phyloP scores from a whole-genome alignment of 768 basidiomycete species.

The Neoboletus brunneissimus region DNA sequence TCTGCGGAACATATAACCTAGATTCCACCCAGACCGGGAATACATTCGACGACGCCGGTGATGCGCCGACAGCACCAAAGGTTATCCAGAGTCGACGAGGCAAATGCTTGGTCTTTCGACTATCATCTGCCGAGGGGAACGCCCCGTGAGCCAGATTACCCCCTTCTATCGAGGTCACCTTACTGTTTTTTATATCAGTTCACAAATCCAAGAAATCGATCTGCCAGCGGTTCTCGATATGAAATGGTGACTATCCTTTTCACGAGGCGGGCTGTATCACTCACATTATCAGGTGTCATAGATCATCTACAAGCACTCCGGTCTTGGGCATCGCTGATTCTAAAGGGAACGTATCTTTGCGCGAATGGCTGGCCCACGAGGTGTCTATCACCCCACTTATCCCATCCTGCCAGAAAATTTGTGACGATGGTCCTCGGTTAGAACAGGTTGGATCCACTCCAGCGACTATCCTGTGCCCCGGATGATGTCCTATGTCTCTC shows the following conservation, averaged over 20 bases:
- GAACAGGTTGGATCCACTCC: conserved; percentile 39
- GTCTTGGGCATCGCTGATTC: conserved; percentile 79
- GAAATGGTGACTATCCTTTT: conserved; percentile 71
- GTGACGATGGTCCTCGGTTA: conserved; percentile 22
- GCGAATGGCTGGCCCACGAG: conserved; percentile 50
- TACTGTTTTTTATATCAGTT: conserved; percentile 32
- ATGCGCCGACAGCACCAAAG: background rate
- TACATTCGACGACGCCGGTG: conserved; percentile 1
- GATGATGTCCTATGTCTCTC: conserved; percentile 78
- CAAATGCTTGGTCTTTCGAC: conserved; percentile 67
- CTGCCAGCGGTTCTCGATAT: conserved; percentile 86
- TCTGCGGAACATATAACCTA: conserved; percentile 91
- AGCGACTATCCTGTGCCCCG: conserved; percentile 47
- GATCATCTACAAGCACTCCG: conserved; percentile 39
- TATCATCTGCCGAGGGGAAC: conserved; percentile 33
- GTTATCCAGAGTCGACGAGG: conserved; percentile 52
- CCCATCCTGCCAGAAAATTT: background rate
- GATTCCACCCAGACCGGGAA: conserved; percentile 31
- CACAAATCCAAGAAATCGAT: conserved; percentile 63
- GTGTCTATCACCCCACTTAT: conserved; percentile 30
- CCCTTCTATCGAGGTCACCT: background rate
- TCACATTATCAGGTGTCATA: conserved; percentile 54
- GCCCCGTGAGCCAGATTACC: conserved; percentile 34
- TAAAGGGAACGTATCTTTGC: conserved; percentile 71
- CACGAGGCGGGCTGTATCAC: background rate